Evolutionary conservation across 305 asterid species (phyloP), one percentile per base, ranked within the genome.

Genomic region (Fraxinus greggii): DNA sequence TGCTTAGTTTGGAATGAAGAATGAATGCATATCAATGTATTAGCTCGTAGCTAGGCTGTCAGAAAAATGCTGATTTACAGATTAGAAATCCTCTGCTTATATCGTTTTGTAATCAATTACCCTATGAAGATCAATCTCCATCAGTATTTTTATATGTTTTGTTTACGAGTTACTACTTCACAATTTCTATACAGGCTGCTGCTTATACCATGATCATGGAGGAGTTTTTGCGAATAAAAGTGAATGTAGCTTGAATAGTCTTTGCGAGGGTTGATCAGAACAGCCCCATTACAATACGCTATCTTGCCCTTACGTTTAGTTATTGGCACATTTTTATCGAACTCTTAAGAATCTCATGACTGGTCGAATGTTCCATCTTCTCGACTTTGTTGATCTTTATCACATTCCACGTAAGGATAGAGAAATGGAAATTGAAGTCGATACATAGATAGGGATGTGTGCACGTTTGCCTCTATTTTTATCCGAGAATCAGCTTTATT

Each of bases 351-450:
- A 65, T 65, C 35, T 65, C 35, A 65, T 65, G 73, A 9, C 73
- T 65, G n/a, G 73, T 65, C 8, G 7, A 65, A 65, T 29, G 73
- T 24, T 65, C 33, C 33, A 3, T 65, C 73, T 65, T 65, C 33
- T 24, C 33, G 35, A 65, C 73, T 65, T 65, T 65, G 73, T 65
- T 24, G 35, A 26, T 65, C 73, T 65, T 65, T 12, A 65, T 26
- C 73, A 12, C 73, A 65, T 65, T 65, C 73, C 73, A 65, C 73
- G 73, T 26, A 65, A 65, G 73, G 73, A 26, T 65, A 23, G 73
- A 65, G 31, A 26, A 63, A 3, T 23, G 19, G 7, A 13, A 65
- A 26, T 24, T 24, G 35, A 65, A 65, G 13, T 24, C n/a, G 31
- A 21, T 24, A 7, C 32, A 10, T 24, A 9, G 72, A 24, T 54